These are phyloP conservation scores for Leptographium galeiforme DNA, from an alignment of 2,329 filamentous ascomycete genomes.

Conservation along the genomic window DNA sequence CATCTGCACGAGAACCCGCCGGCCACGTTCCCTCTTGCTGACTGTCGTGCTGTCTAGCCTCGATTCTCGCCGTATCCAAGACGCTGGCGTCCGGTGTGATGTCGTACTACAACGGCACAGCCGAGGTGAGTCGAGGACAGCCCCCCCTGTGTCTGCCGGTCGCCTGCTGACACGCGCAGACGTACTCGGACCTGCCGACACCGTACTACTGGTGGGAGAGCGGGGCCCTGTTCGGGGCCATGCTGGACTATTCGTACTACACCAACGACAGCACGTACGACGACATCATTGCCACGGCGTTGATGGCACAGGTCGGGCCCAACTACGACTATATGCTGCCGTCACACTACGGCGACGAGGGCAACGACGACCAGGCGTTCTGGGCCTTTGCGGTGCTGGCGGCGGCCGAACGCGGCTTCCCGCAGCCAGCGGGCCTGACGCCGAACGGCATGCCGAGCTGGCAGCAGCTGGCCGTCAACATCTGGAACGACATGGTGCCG, in stretches of 20 bases:
- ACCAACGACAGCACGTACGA: constrained; percentile 52
- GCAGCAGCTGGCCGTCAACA: constrained; percentile 53
- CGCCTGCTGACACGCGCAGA: constrained; percentile 18
- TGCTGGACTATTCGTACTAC: constrained; percentile 57
- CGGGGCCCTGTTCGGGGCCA: constrained; percentile 51
- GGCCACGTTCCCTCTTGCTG: background rate
- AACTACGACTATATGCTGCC: constrained; percentile 47
- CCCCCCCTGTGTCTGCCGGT: background rate
- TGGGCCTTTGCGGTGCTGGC: constrained; percentile 57
- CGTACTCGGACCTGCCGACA: constrained; percentile 47
- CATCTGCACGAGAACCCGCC: too few relatives aligned
- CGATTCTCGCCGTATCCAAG: constrained; percentile 46
- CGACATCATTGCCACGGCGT: constrained; percentile 40
- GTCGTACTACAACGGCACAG: constrained; percentile 48
- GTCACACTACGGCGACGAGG: constrained; percentile 43
- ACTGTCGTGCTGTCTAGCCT: constrained; percentile 26
- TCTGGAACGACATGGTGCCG: constrained; percentile 56
- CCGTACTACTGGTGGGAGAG: constrained; percentile 60
- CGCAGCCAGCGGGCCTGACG: constrained; percentile 40
- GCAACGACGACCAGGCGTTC: constrained; percentile 65
- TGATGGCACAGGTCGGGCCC: constrained; percentile 44
- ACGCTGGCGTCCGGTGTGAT: constrained; percentile 48
- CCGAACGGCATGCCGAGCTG: constrained; percentile 56
- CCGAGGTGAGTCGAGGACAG: constrained; percentile 17
- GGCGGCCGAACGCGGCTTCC: constrained; percentile 55